Conservation (phyloP, 495 filamentous ascomycete species). For the Xylaria acuta region DNA sequence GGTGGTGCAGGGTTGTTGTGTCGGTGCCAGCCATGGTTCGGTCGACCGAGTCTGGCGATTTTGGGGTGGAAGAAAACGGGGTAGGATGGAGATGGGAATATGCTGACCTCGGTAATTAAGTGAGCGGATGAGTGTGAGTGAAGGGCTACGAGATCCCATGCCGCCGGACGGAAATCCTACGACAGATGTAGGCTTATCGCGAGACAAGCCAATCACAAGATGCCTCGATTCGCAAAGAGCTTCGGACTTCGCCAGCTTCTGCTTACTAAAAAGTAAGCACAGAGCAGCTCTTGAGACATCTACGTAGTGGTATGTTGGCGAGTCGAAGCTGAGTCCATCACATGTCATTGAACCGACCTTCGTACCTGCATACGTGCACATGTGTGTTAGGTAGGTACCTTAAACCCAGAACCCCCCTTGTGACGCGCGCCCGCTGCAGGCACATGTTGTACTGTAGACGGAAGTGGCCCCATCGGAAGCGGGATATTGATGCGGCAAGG, state of each 20-base stretch:
- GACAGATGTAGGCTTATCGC: constrained; percentile 9
- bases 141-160: neutral
- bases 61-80: neutral
- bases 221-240: neutral
- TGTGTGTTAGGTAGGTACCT: too few species aligned
- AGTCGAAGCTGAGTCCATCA: constrained; percentile 8
- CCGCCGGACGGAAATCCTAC: neutral
- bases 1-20: constrained; percentile 47
- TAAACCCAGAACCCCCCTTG: neutral
- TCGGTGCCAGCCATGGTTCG: constrained; percentile 28
- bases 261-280: constrained; percentile 3
- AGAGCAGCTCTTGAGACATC: neutral
- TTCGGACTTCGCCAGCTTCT: constrained; percentile 21
- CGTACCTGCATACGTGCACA: neutral
- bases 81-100: neutral
- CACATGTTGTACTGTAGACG: neutral
- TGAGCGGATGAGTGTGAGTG: neutral
- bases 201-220: constrained; percentile 20
- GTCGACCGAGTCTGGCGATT: neutral
- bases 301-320: too few species aligned
- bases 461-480: neutral
- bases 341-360: neutral
- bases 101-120: neutral
- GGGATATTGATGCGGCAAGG: too few species aligned
- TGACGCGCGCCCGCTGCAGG: neutral